Base-by-base conservation (phyloP, 2,329 filamentous ascomycete species). In the Lachnum nothofagi region DNA sequence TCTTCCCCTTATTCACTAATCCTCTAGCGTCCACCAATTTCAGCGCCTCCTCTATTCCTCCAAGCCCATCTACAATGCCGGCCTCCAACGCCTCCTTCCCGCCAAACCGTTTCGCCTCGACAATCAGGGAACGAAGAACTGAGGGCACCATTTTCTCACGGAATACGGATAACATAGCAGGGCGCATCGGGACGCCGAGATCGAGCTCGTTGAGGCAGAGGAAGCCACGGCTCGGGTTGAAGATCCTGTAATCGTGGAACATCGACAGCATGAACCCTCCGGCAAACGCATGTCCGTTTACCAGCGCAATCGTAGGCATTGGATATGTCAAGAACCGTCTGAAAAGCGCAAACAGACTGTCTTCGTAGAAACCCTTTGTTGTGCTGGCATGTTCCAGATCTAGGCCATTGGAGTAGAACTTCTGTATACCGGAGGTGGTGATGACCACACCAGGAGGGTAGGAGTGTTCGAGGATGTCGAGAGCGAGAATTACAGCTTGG, bases 381-480 rank as follows among this genome's bases (percentile, higher is more conserved):
- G 69, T 67, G 27, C 74, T 62, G n/a, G 82, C 84, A 63, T 86
- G 78, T 33, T 80, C 74, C 12, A 91, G 77, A 65, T 93, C 86
- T n/a, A 93, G 76, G 0, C 88, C 88, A 68, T 91, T 91, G 66
- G 78, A 84, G 71, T 86, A 93, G 73, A 91, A 91, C 64, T 93
- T 93, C 44, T 72, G 65, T 50, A 91, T 85, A 41, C 76, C 79
- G 35, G 82, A 86, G 0, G 87, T 91, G 4, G 87, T 91, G 50
- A 91, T 72, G 12, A 93, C 74, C 5, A 91, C 86, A 44, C 88
- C 88, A n/a, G 78, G 77, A 0, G 78, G 73, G 60, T 85, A 75
- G 46, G 75, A 58, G 48, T 60, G 75, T 66, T 90, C 84, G 61
- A 93, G 70, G 19, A 88, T 80, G 69, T 93, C 86, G 53, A 93